Evolutionary conservation across 345 rosid genomes (phyloP).

Genomic region (Anastatica hierochuntica): DNA sequence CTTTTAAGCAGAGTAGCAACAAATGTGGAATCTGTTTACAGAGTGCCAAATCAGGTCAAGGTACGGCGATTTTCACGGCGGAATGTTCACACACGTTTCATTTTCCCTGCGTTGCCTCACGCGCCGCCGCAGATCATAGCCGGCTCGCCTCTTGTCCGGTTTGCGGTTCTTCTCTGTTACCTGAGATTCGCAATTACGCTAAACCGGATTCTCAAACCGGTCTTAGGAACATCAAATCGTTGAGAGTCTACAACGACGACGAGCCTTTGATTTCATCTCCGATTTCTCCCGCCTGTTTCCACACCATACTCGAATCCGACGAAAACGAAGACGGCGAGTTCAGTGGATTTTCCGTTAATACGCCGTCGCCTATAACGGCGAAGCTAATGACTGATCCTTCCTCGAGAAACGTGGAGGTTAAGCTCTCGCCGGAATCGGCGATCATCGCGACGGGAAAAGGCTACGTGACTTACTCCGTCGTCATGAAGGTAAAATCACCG

Average conservation of each 20-base stretch:
- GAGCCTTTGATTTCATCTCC: constrained; percentile 63
- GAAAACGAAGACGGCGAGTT: constrained; percentile 58
- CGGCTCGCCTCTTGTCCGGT: constrained; percentile 44
- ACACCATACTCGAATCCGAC: constrained; percentile 68
- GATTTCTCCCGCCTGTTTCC: constrained; percentile 38
- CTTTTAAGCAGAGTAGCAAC: constrained; percentile 4
- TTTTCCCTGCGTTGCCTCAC: constrained; percentile 59
- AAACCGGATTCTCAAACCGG: constrained; percentile 16
- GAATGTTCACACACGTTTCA: constrained; percentile 82
- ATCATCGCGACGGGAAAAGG: constrained; percentile 44
- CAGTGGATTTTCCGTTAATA: constrained; percentile 42
- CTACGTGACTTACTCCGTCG: constrained; percentile 45
- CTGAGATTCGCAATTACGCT: constrained; percentile 4
- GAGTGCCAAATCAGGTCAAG: constrained; percentile 58
- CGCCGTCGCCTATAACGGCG: constrained; percentile 21
- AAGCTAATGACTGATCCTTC: constrained; percentile 5
- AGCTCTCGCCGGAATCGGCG: constrained; percentile 59
- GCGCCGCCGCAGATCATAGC: constrained; percentile 26
- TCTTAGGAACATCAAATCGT: no score
- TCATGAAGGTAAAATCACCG: constrained; percentile 58
- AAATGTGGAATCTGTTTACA: constrained; percentile 66
- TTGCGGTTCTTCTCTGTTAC: constrained; percentile 43
- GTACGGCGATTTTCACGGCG: constrained; percentile 88
- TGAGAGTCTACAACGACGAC: constrained; percentile 70
- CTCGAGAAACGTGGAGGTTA: constrained; percentile 33